phyloP scores from a whole-genome alignment of 2,329 filamentous ascomycete species.

The Botryosphaeria dothidea region DNA sequence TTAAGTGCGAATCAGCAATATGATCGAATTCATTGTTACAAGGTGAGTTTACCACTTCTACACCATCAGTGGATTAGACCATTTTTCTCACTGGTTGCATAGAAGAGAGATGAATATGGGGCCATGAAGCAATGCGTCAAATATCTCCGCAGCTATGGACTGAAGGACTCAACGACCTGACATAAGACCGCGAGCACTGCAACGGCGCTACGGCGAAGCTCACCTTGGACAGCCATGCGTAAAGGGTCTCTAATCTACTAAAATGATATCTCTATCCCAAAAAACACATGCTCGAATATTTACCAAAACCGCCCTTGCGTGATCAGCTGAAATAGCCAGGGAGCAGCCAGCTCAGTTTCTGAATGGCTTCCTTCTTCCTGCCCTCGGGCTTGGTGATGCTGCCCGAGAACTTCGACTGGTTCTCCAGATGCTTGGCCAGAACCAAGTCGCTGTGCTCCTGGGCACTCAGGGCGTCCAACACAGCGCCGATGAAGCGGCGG shows the following conservation, averaged over 20 bases:
- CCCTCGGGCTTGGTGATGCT: slow-evolving; percentile 80
- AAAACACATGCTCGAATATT: neutral
- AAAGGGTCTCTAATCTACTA: neutral
- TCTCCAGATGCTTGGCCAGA: slow-evolving; percentile 77
- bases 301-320: neutral
- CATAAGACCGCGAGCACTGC: no score
- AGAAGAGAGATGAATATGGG: no score
- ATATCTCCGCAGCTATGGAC: no score
- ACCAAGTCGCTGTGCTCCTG: slow-evolving; percentile 76
- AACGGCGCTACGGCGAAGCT: no score
- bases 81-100: no score
- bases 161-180: no score
- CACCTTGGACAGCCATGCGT: neutral
- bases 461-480: slow-evolving; percentile 81
- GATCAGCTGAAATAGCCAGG: slow-evolving; percentile 65
- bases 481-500: slow-evolving; percentile 77
- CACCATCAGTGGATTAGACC: no score
- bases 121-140: no score
- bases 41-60: no score
- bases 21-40: no score
- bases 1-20: no score
- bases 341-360: slow-evolving; percentile 85
- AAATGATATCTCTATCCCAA: neutral
- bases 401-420: slow-evolving; percentile 74
- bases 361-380: slow-evolving; percentile 70